phyloP scores from a whole-genome alignment of 345 rosid genomes.

The Ceriops tagal region DNA sequence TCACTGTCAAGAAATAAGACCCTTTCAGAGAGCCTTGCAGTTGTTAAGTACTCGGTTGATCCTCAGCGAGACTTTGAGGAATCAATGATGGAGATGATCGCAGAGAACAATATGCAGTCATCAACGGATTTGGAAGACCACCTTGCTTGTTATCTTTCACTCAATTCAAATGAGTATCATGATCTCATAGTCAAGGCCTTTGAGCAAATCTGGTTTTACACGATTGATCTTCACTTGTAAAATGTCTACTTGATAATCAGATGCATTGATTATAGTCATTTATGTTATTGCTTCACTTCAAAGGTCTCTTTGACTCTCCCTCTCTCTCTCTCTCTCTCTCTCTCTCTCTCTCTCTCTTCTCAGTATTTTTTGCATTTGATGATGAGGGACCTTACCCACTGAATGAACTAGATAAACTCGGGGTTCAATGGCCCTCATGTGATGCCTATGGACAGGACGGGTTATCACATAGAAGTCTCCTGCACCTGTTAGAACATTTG shows the following conservation, averaged over 20 bases:
- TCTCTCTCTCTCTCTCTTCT: neutral
- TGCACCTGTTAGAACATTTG: neutral
- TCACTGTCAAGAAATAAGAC: slow-evolving; percentile 25
- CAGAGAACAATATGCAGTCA: slow-evolving; percentile 59
- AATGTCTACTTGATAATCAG: neutral
- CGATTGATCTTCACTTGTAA: slow-evolving; percentile 12
- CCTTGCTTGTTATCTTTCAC: slow-evolving; percentile 75
- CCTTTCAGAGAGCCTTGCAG: slow-evolving; percentile 52
- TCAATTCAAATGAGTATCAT: slow-evolving; percentile 77
- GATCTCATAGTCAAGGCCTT: slow-evolving; percentile 68
- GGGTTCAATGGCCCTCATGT: too few relatives aligned
- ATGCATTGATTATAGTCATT: neutral
- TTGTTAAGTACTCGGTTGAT: slow-evolving; percentile 71
- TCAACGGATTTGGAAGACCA: slow-evolving; percentile 82
- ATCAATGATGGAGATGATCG: slow-evolving; percentile 95
- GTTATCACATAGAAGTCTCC: neutral
- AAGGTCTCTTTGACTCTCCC: too few relatives aligned
- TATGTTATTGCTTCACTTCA: neutral
- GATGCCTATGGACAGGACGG: too few relatives aligned
- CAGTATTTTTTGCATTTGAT: neutral
- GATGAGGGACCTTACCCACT: too few relatives aligned
- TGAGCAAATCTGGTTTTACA: slow-evolving; percentile 85
- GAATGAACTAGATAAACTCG: too few relatives aligned
- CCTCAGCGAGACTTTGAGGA: slow-evolving; percentile 81
- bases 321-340: too few relatives aligned